Percentiles rank a stretch among this genome's conserved stretches.
Conservation (phyloP, 2,329 filamentous ascomycete genomes). For the Fusarium caatingaense region DNA sequence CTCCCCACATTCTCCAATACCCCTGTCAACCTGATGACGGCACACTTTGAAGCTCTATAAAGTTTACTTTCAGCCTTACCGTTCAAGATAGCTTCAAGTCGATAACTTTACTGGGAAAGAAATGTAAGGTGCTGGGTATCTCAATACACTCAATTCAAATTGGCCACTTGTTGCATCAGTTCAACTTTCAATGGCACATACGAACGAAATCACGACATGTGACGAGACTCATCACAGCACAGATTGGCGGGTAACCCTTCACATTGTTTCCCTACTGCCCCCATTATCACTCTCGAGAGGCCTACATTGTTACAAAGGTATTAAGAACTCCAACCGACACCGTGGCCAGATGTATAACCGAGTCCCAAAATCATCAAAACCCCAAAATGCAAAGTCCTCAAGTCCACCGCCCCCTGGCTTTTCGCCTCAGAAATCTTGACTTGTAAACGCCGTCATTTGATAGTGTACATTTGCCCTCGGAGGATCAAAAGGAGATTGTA, state of each 20-base stretch:
- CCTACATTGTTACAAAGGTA: slow-evolving; percentile 46
- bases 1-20: slow-evolving; percentile 39
- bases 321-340: slow-evolving; percentile 46
- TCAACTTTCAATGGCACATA: slow-evolving; percentile 5
- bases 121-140: neutral
- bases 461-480: slow-evolving; percentile 54
- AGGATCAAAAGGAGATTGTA: slow-evolving; percentile 48
- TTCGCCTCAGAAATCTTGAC: slow-evolving; percentile 43
- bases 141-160: neutral
- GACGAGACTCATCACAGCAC: slow-evolving; percentile 5
- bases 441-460: slow-evolving; percentile 55
- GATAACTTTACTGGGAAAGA: neutral
- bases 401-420: slow-evolving; percentile 43
- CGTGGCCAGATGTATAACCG: slow-evolving; percentile 44
- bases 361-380: slow-evolving; percentile 48
- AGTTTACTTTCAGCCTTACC: slow-evolving; percentile 30
- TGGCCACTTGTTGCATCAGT: neutral
- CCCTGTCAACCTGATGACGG: slow-evolving; percentile 38
- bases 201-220: slow-evolving; percentile 3
- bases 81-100: neutral
- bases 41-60: slow-evolving; percentile 25
- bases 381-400: slow-evolving; percentile 48
- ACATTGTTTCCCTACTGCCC: slow-evolving; percentile 44
- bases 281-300: slow-evolving; percentile 37
- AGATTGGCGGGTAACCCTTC: slow-evolving; percentile 45